A percentile compares a stretch with the other conserved stretches of the same genome.
These are phyloP conservation scores for Cercospora sp. DNA, from an alignment of 2,329 filamentous ascomycete species.

Conservation along the genomic window DNA sequence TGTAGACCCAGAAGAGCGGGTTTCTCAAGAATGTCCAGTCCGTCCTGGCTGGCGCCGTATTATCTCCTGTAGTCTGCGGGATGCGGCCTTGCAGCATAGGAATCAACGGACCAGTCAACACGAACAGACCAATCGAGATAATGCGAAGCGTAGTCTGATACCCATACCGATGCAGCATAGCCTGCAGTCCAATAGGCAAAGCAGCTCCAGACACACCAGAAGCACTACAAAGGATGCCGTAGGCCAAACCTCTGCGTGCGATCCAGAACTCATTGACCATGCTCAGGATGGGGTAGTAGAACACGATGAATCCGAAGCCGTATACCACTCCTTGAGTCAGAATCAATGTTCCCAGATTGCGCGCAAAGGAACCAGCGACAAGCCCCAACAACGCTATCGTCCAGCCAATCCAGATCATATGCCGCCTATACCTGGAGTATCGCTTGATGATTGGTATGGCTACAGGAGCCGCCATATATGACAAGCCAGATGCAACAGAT, in stretches of 20 bases:
- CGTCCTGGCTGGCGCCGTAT: slow-evolving; percentile 28
- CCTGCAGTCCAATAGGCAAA: slow-evolving; percentile 30
- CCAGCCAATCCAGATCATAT: slow-evolving; percentile 51
- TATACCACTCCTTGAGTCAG: slow-evolving; percentile 62
- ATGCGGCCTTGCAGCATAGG: slow-evolving; percentile 40
- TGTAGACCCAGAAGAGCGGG: slow-evolving; percentile 39
- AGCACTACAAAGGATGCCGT: slow-evolving; percentile 31
- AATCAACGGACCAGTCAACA: slow-evolving; percentile 39
- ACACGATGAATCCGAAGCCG: slow-evolving; percentile 58
- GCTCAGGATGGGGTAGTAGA: slow-evolving; percentile 35
- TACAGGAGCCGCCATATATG: slow-evolving; percentile 57
- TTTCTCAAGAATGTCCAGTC: slow-evolving; percentile 38
- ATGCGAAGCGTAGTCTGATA: slow-evolving; percentile 32
- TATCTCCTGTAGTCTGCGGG: slow-evolving; percentile 28
- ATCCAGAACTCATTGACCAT: slow-evolving; percentile 39
- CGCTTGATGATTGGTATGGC: slow-evolving; percentile 49
- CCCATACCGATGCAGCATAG: slow-evolving; percentile 29
- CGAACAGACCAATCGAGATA: slow-evolving; percentile 30
- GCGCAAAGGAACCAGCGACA: slow-evolving; percentile 47
- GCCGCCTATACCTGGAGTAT: slow-evolving; percentile 45
- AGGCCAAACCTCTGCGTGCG: slow-evolving; percentile 32
- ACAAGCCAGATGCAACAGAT: slow-evolving; percentile 59
- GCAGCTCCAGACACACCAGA: slow-evolving; percentile 31
- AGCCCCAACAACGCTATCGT: slow-evolving; percentile 31
- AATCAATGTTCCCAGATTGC: slow-evolving; percentile 57